phyloP scores from a whole-genome alignment of 78 protist genomes.

The Dictyostelium discoideum region DNA sequence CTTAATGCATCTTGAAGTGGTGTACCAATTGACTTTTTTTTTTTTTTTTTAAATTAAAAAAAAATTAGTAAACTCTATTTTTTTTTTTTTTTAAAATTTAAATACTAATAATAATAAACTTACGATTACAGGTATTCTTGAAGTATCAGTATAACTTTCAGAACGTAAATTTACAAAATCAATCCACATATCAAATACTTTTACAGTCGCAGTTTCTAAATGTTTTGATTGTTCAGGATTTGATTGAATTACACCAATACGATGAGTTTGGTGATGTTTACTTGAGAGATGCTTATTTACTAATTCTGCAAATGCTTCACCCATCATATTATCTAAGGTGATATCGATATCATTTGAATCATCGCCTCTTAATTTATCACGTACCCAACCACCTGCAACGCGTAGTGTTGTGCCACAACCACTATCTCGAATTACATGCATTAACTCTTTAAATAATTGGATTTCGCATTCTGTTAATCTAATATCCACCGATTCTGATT shows the following conservation, averaged over 20 bases:
- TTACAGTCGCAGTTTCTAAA: slow-evolving; percentile 94
- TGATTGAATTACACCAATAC: slow-evolving; percentile 82
- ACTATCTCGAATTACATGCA: slow-evolving; percentile 14
- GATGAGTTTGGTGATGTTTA: slow-evolving; percentile 29
- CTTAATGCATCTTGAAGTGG: slow-evolving; percentile 94
- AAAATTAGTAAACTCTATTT: neutral
- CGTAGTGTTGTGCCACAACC: slow-evolving; percentile 75
- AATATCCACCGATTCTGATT: neutral
- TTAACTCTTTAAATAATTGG: slow-evolving; percentile 3
- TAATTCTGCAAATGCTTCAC: slow-evolving; percentile 84
- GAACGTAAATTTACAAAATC: slow-evolving; percentile 97
- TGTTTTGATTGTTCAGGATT: slow-evolving; percentile 97
- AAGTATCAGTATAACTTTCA: slow-evolving; percentile 87
- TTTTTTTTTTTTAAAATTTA: neutral
- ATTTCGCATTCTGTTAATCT: neutral
- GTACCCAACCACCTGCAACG: slow-evolving; percentile 99
- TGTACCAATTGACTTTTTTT: slow-evolving; percentile 87
- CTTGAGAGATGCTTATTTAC: slow-evolving; percentile 50
- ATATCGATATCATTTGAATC: slow-evolving; percentile 93
- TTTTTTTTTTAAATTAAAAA: too few species aligned
- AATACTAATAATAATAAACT: neutral
- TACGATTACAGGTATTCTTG: slow-evolving; percentile 89
- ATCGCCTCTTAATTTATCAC: slow-evolving; percentile 93
- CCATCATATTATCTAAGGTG: slow-evolving; percentile 86
- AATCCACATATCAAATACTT: slow-evolving; percentile 79